Evolutionary conservation across 495 filamentous ascomycete genomes (phyloP).

Genomic region (Talaromyces liani): DNA sequence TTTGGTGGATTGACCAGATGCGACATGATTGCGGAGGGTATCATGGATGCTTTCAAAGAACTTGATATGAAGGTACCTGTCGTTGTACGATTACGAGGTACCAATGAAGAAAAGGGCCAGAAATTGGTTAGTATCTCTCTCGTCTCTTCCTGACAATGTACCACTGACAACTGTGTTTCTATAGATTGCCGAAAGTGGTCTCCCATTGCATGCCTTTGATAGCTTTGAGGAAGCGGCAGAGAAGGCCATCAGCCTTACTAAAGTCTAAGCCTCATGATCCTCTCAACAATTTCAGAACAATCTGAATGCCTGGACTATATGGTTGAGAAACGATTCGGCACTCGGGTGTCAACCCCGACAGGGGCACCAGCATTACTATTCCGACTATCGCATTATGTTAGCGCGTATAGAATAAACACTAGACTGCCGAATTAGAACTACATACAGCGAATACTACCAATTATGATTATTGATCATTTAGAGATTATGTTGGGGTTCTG

Average conservation of each 20-base stretch:
- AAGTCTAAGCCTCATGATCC: background rate
- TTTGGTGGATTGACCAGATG: conserved; percentile 80
- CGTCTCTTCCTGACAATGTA: conserved; percentile 11
- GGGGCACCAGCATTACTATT: background rate
- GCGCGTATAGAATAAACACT: background rate
- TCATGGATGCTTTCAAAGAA: conserved; percentile 71
- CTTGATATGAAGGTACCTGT: conserved; percentile 64
- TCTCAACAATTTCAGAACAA: background rate
- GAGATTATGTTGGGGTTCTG: background rate
- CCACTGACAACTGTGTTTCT: background rate
- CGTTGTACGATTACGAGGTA: conserved; percentile 77
- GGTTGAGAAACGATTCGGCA: background rate
- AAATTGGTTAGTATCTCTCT: conserved; percentile 46
- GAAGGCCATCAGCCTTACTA: conserved; percentile 64
- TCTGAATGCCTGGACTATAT: background rate
- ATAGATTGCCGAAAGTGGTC: conserved; percentile 64
- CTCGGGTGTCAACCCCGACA: background rate
- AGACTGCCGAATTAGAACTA: background rate
- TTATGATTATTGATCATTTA: background rate
- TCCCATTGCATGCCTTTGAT: conserved; percentile 69
- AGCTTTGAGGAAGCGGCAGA: conserved; percentile 72
- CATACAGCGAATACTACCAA: too few relatives aligned
- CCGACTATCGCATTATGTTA: background rate
- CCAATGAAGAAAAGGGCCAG: conserved; percentile 71
- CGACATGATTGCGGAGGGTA: conserved; percentile 83